Conservation (phyloP, 176 grass and related monocot species). For the Aechmea fasciata region DNA sequence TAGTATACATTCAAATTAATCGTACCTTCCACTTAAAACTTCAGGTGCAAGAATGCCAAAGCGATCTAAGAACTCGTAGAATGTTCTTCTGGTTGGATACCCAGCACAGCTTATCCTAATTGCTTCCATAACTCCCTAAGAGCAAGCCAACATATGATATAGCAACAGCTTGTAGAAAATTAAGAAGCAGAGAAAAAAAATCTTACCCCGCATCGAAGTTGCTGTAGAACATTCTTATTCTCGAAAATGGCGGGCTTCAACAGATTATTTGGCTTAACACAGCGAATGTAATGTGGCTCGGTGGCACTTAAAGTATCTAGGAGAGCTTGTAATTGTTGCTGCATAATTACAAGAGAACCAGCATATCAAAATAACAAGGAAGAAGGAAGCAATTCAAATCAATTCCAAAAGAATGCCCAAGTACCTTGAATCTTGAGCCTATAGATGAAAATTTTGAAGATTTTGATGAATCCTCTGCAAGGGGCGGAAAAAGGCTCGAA, state of each 20-base stretch:
- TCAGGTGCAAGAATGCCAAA: slow-evolving; percentile 26
- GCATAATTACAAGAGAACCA: background rate
- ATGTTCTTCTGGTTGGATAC: slow-evolving; percentile 26
- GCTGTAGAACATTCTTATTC: slow-evolving; percentile 80
- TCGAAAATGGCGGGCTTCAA: slow-evolving; percentile 92
- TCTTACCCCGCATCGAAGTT: slow-evolving; percentile 90
- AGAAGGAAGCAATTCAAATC: background rate
- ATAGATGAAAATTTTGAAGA: slow-evolving; percentile 99
- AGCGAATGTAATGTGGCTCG: slow-evolving; percentile 96
- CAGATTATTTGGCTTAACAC: slow-evolving; percentile 94
- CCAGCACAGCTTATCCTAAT: slow-evolving; percentile 31
- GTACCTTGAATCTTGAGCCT: slow-evolving; percentile 90
- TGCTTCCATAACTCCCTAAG: slow-evolving; percentile 29
- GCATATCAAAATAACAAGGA: background rate
- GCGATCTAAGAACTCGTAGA: slow-evolving; percentile 23
- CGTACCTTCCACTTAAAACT: slow-evolving; percentile 27
- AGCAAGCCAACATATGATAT: background rate
- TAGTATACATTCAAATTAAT: background rate
- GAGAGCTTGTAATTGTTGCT: slow-evolving; percentile 85
- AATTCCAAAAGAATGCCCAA: slow-evolving; percentile 1
- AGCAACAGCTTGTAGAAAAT: background rate
- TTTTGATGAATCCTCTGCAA: slow-evolving; percentile 73
- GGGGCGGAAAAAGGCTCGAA: slow-evolving; percentile 60
- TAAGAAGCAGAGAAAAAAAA: background rate
- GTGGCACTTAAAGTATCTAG: slow-evolving; percentile 93